These are phyloP conservation scores for Seiridium unicorne DNA, from an alignment of 2,329 filamentous ascomycete genomes.

Conservation along the genomic window DNA sequence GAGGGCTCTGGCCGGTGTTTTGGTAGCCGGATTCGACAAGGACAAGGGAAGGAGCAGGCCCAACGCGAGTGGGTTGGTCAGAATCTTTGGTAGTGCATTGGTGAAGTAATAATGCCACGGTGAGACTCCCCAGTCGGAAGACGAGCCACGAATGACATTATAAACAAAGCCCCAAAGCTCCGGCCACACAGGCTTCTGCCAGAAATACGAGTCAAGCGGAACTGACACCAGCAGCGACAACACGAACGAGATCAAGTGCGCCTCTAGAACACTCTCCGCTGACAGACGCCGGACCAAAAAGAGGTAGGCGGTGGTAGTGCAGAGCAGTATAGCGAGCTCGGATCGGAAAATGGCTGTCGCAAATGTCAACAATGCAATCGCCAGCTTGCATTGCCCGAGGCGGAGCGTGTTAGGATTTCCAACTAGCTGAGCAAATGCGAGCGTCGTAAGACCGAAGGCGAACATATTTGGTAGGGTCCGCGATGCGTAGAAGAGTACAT, in stretches of 20 bases:
- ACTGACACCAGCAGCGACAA: constrained; percentile 69
- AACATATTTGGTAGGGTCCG: constrained; percentile 95
- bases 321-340: constrained; percentile 80
- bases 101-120: constrained; percentile 86
- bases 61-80: constrained; percentile 74
- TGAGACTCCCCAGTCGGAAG: constrained; percentile 83
- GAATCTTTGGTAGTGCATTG: constrained; percentile 75
- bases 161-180: constrained; percentile 87
- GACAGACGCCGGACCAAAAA: constrained; percentile 38
- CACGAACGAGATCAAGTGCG: constrained; percentile 64
- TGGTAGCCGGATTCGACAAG: constrained; percentile 45
- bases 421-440: constrained; percentile 55
- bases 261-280: constrained; percentile 51
- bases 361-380: constrained; percentile 74
- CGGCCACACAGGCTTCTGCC: constrained; percentile 85
- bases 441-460: constrained; percentile 77
- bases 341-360: constrained; percentile 85
- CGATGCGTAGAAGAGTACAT: constrained; percentile 89
- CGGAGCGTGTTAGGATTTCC: constrained; percentile 30
- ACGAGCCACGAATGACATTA: constrained; percentile 82
- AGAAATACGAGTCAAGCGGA: constrained; percentile 87
- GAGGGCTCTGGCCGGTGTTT: constrained; percentile 42
- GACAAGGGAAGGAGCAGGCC: constrained; percentile 54
- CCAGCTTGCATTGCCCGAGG: constrained; percentile 54
- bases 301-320: constrained; percentile 63